Evolutionary conservation across 2,329 filamentous ascomycete species (phyloP).

Genomic region (Exophiala lecanii-corni): DNA sequence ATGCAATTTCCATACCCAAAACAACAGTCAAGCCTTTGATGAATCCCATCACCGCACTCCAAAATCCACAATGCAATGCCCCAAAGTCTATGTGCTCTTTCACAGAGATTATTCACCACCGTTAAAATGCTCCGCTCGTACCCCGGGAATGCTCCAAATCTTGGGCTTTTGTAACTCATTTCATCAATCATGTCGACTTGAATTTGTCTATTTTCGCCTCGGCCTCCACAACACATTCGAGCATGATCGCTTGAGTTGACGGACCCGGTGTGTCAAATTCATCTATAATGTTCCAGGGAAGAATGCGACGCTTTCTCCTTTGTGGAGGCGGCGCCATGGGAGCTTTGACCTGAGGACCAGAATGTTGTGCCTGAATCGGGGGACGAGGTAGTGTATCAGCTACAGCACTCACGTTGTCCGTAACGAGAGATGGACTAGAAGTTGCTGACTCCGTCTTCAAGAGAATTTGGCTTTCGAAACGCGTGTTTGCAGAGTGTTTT

Average conservation of each 20-base stretch:
- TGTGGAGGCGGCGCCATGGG: neutral
- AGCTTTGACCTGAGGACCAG: neutral
- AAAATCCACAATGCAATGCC: too few relatives aligned
- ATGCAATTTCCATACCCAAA: too few relatives aligned
- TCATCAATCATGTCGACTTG: too few relatives aligned
- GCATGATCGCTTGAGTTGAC: slow-evolving; percentile 18
- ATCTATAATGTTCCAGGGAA: slow-evolving; percentile 13
- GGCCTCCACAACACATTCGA: slow-evolving; percentile 15
- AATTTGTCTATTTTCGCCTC: slow-evolving; percentile 12
- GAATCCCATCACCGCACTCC: too few relatives aligned
- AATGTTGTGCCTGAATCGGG: neutral
- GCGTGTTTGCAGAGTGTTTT: neutral
- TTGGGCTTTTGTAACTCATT: too few relatives aligned
- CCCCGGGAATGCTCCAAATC: too few relatives aligned
- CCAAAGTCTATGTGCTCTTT: too few relatives aligned
- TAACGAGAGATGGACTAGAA: neutral
- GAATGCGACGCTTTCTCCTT: neutral
- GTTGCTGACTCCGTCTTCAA: neutral
- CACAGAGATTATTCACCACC: too few relatives aligned
- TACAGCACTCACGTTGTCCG: neutral
- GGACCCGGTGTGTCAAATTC: slow-evolving; percentile 16
- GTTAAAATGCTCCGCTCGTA: too few relatives aligned
- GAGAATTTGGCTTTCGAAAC: neutral
- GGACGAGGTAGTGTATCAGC: neutral
- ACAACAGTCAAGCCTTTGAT: too few relatives aligned